Conservation (phyloP, 2,329 filamentous ascomycete species). For the Endocalyx cinctus region DNA sequence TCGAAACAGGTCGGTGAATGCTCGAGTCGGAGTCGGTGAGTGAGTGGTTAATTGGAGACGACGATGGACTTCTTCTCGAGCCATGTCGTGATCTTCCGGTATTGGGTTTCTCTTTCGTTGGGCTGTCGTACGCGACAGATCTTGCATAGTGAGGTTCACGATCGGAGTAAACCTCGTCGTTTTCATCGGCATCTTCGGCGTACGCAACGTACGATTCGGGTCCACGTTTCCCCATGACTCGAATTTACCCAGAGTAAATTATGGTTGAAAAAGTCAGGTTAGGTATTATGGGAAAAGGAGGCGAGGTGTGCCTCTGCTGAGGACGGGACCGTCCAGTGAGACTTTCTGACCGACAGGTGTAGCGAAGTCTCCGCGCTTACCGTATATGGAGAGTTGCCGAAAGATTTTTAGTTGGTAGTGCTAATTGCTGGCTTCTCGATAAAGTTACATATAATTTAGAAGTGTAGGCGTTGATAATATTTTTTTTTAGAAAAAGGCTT, state of each 20-base stretch:
- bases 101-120: slow-evolving; percentile 46
- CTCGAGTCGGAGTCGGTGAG: slow-evolving; percentile 20
- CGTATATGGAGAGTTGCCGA: too few relatives aligned
- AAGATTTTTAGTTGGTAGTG: too few relatives aligned
- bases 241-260: slow-evolving; percentile 15
- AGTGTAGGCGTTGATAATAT: too few relatives aligned
- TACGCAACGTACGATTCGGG: slow-evolving; percentile 31
- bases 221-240: slow-evolving; percentile 38
- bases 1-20: too few relatives aligned
- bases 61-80: slow-evolving; percentile 30
- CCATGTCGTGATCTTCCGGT: slow-evolving; percentile 44
- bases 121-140: slow-evolving; percentile 40
- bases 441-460: too few relatives aligned
- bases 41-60: slow-evolving; percentile 37
- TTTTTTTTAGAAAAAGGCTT: too few relatives aligned
- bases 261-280: too few relatives aligned
- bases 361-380: too few relatives aligned
- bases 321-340: too few relatives aligned
- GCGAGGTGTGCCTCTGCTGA: slow-evolving; percentile 9
- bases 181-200: slow-evolving; percentile 49
- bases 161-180: slow-evolving; percentile 35
- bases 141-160: slow-evolving; percentile 40
- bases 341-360: too few relatives aligned
- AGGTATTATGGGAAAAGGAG: too few relatives aligned
- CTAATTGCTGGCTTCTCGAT: too few relatives aligned